Base-by-base conservation (phyloP, 495 filamentous ascomycete species). In the Aspergillus nidulans region DNA sequence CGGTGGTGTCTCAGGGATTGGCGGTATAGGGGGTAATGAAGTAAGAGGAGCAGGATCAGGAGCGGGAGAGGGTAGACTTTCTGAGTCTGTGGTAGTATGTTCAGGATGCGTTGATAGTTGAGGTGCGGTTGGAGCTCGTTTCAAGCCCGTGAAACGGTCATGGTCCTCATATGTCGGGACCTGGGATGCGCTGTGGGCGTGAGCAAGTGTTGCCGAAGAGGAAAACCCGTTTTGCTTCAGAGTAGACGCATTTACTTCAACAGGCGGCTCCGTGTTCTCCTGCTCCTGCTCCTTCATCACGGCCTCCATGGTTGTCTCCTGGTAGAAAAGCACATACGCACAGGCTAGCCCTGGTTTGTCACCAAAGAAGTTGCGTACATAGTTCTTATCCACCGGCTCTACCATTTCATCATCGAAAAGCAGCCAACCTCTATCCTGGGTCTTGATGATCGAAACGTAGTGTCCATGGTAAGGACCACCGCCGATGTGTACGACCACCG, bases 341-440 rank as follows among this genome's bases (percentile, higher is more conserved):
- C 91, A 97, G 18, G 94, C 95, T 67, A 91, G 80, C 1, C 90
- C 90, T 15, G 90, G 88, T 57, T 88, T 86, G 63, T 96, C 94
- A 23, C 94, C 94, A 64, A 98, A 98, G 73, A 97, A 98, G 65
- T 96, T 97, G 49, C 84, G 81, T n/a, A 98, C 95, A 65, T 94
- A 98, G 63, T 85, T 85, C 66, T 96, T 96, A 64, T 97, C 91
- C 6, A 98, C 94, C 0, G 95, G 94, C 65, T 97, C 94, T 12
- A 98, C 94, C 81, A 97, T 87, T 74, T 98, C 94, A 67, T 98
- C 94, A 61, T 98, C 94, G 58, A 98, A 98, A 4, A 98, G 73
- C 50, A 98, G 67, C 94, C 94, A 98, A 23, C 94, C 94, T 19
- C 89, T 82, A 65, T 97, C 92, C 65, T 96, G 84, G 1, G 94